Evolutionary conservation across 257 asterid genomes (phyloP).

Genomic region (Eucommia ulmoides): DNA sequence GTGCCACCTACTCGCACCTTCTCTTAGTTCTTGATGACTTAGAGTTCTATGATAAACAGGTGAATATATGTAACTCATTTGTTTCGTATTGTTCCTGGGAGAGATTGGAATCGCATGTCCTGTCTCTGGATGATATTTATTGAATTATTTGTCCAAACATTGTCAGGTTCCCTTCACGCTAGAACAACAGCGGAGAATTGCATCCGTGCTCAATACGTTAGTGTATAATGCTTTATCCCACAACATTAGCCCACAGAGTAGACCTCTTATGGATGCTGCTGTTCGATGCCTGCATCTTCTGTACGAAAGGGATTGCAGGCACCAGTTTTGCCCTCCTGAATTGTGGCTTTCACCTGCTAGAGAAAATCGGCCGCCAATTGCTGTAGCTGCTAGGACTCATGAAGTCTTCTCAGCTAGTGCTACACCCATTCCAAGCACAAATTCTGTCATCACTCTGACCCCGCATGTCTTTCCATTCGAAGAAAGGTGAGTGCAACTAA

Average conservation of each 20-base stretch:
- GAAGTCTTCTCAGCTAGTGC: conserved; percentile 43
- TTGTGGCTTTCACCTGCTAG: conserved; percentile 96
- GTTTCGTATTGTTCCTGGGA: conserved; percentile 2
- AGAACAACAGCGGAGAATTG: conserved; percentile 78
- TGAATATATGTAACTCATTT: conserved; percentile 8
- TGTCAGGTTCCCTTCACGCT: conserved; percentile 70
- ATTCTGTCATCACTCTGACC: conserved; percentile 68
- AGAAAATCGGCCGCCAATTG: conserved; percentile 73
- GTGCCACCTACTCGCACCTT: conserved; percentile 82
- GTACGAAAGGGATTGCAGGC: conserved; percentile 92
- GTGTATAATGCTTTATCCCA: conserved; percentile 66
- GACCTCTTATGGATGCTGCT: conserved; percentile 64
- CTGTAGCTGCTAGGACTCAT: conserved; percentile 90
- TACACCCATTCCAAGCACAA: conserved; percentile 33
- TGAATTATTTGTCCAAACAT: conserved; percentile 5
- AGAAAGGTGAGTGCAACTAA: conserved; percentile 83
- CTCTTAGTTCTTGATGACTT: conserved; percentile 84
- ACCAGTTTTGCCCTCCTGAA: conserved; percentile 72
- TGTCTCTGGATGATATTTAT: conserved; percentile 6
- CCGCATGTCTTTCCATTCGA: conserved; percentile 94
- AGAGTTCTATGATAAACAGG: conserved; percentile 96
- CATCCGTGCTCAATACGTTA: conserved; percentile 62
- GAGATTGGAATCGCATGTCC: neutral
- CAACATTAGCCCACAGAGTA: conserved; percentile 26
- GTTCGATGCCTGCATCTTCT: conserved; percentile 83